Base-by-base conservation (phyloP, 208 protist species). In the Herpetomonas samuelpessoai region DNA sequence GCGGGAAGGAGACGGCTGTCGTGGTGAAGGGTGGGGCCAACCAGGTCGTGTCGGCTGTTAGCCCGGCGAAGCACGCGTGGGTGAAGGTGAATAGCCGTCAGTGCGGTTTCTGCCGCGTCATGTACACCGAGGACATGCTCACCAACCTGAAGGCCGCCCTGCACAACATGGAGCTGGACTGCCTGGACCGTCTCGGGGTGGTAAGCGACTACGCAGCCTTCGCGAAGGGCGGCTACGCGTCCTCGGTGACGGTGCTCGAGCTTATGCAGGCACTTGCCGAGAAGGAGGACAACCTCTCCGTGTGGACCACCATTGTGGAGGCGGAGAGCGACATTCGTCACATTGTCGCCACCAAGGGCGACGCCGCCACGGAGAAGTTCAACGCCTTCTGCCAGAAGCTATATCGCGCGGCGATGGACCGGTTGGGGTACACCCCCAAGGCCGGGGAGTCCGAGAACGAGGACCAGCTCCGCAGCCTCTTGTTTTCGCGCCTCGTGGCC, bases 91-190 rank as follows among this genome's bases (percentile, higher is more conserved):
- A 85, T 70, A 82, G 60, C 60, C 68, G 76, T 19, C 80, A 86
- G 54, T 76, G 78, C 38, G 76, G 79, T 28, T 91, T 95, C 65
- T 92, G 84, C 65, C 82, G 88, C 24, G 83, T 92, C 21, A 57
- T 70, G 39, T 95, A 95, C 68, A 55, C 62, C 28, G 60, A 73
- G n/a, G 60, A 67, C 22, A 53, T 92, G 44, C 56, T 91, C 12
- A 44, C 52, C n/a, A 28, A 19, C 9, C 71, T 95, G 22, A 48
- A 76, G n/a, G 26, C 57, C 19, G 71, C 78, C 4, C 48, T 95
- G 30, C 1, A 47, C 28, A 24, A 29, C 22, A 10, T 48, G 44
- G 44, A 48, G 44, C 44, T 48, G 16, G 44, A 19, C 44, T 22
- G 44, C 62, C 69, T 91, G 19, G 88, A 94, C 70, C 73, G 83